Evolutionary conservation across 1,139 yeast species (phyloP), one percentile per base, ranked within the genome.

Genomic region (Barnettozyma hawaiiensis): DNA sequence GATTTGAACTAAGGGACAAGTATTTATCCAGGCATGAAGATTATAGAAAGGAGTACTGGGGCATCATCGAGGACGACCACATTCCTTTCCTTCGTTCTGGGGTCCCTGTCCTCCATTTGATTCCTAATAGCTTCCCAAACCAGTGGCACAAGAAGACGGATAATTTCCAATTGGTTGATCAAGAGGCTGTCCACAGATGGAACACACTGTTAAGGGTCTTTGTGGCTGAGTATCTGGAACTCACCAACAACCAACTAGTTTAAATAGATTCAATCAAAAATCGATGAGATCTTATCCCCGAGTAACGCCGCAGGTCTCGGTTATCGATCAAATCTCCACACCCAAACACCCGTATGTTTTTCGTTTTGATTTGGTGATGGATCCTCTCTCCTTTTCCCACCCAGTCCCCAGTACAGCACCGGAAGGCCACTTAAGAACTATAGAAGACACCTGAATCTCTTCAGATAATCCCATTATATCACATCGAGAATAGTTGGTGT

Each of bases 31-130:
- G n/a, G 22, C 46, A 54, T 32, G 51, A 45, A 7, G 43, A 37
- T 3, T 59, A 54, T 32, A 21, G 34, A 7, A 43, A 43, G 27
- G 51, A 48, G 37, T 47, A 50, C 39, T 61, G 59, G 3, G 65
- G 67, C 0, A 45, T 47, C 22, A 64, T 76, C 38, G 74, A 65
- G 11, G 83, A 76, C 51, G 82, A 76, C 48, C 83, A 76, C 50
- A 49, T 70, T 10, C 82, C 81, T 1, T 76, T 73, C 54, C 52
- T 67, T 40, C 53, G 59, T 18, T 58, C 63, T 5, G 76, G 76
- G 0, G 73, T 75, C 0, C 72, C 73, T 1, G 59, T 73, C 5
- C 50, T 76, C 40, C 82, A 76, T 51, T 50, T 76, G 42, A 75
- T 76, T 18, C 78, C 82, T 2, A 47, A 56, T 4, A 65, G 63